Evolutionary conservation across 768 basidiomycete species (phyloP).

Genomic region (Amanita muscaria): DNA sequence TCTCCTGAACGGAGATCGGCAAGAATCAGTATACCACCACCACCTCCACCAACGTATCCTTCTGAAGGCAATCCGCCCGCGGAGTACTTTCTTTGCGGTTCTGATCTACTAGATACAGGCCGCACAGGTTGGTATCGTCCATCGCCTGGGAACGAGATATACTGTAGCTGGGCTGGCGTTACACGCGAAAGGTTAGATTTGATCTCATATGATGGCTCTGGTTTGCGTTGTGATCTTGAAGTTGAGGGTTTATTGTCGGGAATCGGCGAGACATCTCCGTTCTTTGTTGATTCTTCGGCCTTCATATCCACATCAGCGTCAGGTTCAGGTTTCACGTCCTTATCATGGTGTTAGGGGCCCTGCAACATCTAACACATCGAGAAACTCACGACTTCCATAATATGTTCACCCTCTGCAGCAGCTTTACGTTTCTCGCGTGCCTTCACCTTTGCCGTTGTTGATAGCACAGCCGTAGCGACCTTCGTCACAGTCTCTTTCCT

Average conservation of each 20-base stretch:
- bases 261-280: conserved; percentile 50
- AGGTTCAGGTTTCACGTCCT: conserved; percentile 49
- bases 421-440: conserved; percentile 92
- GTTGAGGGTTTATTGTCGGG: conserved; percentile 24
- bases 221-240: conserved; percentile 46
- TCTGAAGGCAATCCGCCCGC: conserved; percentile 33
- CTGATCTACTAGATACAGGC: conserved; percentile 49
- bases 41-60: conserved; percentile 72
- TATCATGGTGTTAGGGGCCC: not conserved
- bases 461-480: conserved; percentile 90
- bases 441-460: conserved; percentile 95
- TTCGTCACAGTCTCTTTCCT: conserved; percentile 90
- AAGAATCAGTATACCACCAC: conserved; percentile 84
- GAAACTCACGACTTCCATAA: conserved; percentile 73
- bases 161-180: conserved; percentile 78
- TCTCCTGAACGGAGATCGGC: conserved; percentile 64
- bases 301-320: conserved; percentile 76
- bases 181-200: conserved; percentile 88
- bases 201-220: conserved; percentile 68
- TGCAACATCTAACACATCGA: not conserved
- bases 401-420: conserved; percentile 67
- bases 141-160: conserved; percentile 73
- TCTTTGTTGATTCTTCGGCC: conserved; percentile 41
- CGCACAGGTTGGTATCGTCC: conserved; percentile 87
- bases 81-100: conserved; percentile 22